Base-by-base conservation (phyloP, 2,329 filamentous ascomycete species). In the Alternaria triticimaculans region DNA sequence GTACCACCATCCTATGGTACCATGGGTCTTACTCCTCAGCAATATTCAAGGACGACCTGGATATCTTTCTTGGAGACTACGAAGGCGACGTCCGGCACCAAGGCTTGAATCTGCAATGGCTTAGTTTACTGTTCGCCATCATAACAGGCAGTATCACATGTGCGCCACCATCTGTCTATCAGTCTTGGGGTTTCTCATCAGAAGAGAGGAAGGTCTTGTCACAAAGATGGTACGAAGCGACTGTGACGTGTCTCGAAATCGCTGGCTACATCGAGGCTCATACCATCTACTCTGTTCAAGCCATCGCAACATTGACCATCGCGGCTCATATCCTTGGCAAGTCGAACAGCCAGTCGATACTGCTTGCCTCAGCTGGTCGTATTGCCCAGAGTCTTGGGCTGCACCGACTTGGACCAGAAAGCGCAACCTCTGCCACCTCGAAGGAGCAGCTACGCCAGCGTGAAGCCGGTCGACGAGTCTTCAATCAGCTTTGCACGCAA, bases 371-470 rank as follows among this genome's bases (percentile, higher is more conserved):
- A 0, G 83, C 81, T 5, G 75, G 82, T 6, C 79, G 83, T 9
- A 83, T 86, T 28, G 83, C 82, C 4, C 83, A 85, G 62, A 79
- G 79, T 8, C 74, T 85, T 0, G 83, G 83, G 0, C 72, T 86
- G 4, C 83, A 85, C 55, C 74, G 79, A 23, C 72, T 84, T 3
- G 70, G 67, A 0, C 58, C 73, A 7, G 70, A 74, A 5, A 50
- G 69, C 5, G 59, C 25, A 2, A 14, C 12, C 10, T 5, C 20
- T 14, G 20, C 37, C 37, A 23, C 20, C 2, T 14, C 50, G 15
- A 25, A 45, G 9, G 48, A 62, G 21, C 57, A 72, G 33, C 56
- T 75, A 2, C 58, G 72, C 7, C 66, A 63, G 9, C 65, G 69
- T 3, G 80, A 82, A 56, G 72, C 72, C 18, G 79, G 78, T 20